Percentiles rank a stretch among this genome's conserved stretches.
phyloP scores from a whole-genome alignment of 139 green algal genomes.

The Chlorella sp. region DNA sequence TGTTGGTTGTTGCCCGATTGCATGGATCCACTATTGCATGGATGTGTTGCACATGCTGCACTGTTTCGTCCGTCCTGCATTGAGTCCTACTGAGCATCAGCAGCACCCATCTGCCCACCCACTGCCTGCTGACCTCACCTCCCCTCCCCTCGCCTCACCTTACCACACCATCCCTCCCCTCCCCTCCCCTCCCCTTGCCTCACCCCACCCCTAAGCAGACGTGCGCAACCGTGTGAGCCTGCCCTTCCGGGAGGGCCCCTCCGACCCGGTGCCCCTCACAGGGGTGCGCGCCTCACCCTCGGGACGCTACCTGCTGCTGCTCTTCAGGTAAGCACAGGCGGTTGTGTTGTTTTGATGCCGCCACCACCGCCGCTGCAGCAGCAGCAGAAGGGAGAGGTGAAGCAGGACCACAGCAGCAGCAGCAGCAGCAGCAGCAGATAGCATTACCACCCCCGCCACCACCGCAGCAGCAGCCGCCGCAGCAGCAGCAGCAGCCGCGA shows the following conservation, averaged over 20 bases:
- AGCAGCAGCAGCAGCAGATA: not conserved
- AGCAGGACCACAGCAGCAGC: no score
- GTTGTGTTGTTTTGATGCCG: not conserved
- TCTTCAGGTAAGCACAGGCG: constrained; percentile 41
- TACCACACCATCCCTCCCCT: not conserved
- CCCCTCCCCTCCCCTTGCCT: not conserved
- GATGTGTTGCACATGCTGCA: no score
- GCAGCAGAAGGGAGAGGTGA: no score
- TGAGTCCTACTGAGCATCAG: no score
- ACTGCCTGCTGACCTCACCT: not conserved
- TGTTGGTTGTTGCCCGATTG: no score
- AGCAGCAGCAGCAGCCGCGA: no score
- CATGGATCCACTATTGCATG: no score
- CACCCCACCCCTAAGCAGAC: not conserved
- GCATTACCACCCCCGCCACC: no score
- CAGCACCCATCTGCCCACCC: no score
- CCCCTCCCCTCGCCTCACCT: not conserved
- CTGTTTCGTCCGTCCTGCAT: no score
- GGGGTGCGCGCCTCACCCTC: constrained; percentile 70
- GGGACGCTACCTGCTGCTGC: constrained; percentile 77
- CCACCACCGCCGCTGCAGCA: not conserved
- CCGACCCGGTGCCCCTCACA: constrained; percentile 62
- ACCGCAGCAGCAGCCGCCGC: no score
- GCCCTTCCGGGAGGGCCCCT: constrained; percentile 47
- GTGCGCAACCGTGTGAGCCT: constrained; percentile 32